These are phyloP conservation scores for Diplodia sapinea DNA, from an alignment of 2,329 filamentous ascomycete genomes.

Conservation along the genomic window DNA sequence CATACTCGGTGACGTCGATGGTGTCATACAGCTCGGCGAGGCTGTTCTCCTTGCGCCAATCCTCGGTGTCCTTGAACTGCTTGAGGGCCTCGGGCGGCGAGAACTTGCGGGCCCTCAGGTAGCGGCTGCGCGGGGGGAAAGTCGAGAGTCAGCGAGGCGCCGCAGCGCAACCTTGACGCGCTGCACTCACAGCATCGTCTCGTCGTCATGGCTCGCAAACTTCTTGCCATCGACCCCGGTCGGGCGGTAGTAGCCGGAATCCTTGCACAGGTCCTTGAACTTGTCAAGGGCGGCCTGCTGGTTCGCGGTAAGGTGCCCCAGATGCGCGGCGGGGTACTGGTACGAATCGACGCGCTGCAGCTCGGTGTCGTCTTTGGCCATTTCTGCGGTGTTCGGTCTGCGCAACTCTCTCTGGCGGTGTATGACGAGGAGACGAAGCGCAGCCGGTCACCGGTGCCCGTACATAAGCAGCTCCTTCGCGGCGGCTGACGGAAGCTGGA, in stretches of 20 bases:
- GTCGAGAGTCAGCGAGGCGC: background rate
- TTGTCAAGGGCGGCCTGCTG: constrained; percentile 71
- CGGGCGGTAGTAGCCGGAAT: constrained; percentile 68
- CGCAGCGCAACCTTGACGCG: background rate
- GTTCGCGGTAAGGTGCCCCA: constrained; percentile 73
- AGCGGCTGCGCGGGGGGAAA: constrained; percentile 64
- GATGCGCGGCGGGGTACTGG: constrained; percentile 76
- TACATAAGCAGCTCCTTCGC: constrained; percentile 18
- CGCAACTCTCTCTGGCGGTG: background rate
- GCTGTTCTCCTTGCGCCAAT: constrained; percentile 81
- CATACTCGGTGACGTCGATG: constrained; percentile 84
- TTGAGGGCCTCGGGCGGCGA: constrained; percentile 74
- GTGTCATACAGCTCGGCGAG: constrained; percentile 82
- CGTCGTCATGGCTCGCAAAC: constrained; percentile 71
- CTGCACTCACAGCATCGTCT: constrained; percentile 68
- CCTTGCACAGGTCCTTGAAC: constrained; percentile 73
- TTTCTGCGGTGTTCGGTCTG: background rate
- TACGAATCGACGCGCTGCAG: constrained; percentile 49
- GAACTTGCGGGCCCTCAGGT: constrained; percentile 84
- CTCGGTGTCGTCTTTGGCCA: constrained; percentile 34
- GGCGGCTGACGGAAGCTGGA: constrained; percentile 26
- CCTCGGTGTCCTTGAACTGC: constrained; percentile 88
- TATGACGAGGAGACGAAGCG: background rate
- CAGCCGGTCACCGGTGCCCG: background rate
- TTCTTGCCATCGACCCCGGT: constrained; percentile 42